Base-by-base conservation (phyloP, 1,284 basidiomycete species). In the Ceratobasidium sp. region DNA sequence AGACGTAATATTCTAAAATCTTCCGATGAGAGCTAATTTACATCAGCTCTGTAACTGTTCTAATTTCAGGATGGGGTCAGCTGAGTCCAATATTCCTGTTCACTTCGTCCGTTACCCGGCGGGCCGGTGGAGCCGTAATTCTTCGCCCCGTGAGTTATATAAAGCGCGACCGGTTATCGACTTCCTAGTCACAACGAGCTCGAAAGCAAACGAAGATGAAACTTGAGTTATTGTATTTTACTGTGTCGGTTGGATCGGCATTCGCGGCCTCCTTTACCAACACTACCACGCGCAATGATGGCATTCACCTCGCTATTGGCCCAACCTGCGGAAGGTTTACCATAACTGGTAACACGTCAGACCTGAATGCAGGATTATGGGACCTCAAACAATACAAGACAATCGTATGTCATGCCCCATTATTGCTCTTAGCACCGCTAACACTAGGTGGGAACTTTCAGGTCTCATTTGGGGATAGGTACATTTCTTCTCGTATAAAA, bases 341-440 rank as follows among this genome's bases (percentile, higher is more conserved):
- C 23, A 38, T 62, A 28, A 75, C 46, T 40, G 71, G 71, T 15
- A 82, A 79, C 9, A 82, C 85, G 20, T 84, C 85, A 15, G 86
- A 89, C 77, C 83, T 89, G 46, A 89, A 88, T 59, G 85, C 84
- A 0, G 88, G 88, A 0, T 77, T 89, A 23, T 59, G 38, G 26
- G 78, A 82, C 20, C 81, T 88, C 57, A 73, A 78, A 2, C 79
- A 75, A 1, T 86, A 86, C 76, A 84, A 85, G 76, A 88, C 85
- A 0, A 87, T 89, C 26, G 87, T 89, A 33, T 13, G 70, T 48
- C 17, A 10, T 26, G 4, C n/a, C n/a, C 15, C 46, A 1, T 10
- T 59, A 26, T 12, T n/a, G 17, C 52, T 54, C 12, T 59, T 26
- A 38, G 12, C 52, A 15, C 52, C 15, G 2, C 52, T 54, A 54